Evolutionary conservation across 2,329 filamentous ascomycete genomes (phyloP).

Genomic region (Penicillium brevicompactum): DNA sequence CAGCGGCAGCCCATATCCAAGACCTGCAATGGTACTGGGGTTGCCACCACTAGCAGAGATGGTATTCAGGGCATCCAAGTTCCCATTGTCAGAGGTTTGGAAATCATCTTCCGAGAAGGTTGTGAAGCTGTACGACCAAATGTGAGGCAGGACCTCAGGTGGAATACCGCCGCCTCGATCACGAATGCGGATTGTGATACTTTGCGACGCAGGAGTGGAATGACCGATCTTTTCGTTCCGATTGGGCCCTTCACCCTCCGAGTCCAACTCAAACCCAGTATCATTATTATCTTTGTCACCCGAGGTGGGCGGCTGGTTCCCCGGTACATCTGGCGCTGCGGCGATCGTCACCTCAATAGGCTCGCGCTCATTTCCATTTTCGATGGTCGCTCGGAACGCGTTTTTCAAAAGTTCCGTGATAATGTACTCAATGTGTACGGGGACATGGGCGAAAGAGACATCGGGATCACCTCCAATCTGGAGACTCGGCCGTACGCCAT

Average conservation of each 20-base stretch:
- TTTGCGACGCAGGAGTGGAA: conserved; percentile 60
- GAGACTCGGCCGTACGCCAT: conserved; percentile 81
- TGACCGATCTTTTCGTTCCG: conserved; percentile 36
- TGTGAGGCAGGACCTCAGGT: conserved; percentile 78
- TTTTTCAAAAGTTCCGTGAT: conserved; percentile 96
- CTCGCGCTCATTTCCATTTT: conserved; percentile 75
- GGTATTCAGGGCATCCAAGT: conserved; percentile 71
- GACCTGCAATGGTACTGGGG: conserved; percentile 81
- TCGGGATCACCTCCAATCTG: conserved; percentile 81
- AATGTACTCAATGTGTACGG: conserved; percentile 96
- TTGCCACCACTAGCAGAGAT: conserved; percentile 73
- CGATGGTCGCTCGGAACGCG: conserved; percentile 89
- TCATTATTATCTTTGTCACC: conserved; percentile 31
- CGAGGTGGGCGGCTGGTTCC: conserved; percentile 32
- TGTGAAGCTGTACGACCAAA: conserved; percentile 98
- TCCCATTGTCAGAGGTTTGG: conserved; percentile 51
- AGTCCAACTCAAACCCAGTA: conserved; percentile 33
- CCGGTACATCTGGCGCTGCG: conserved; percentile 58
- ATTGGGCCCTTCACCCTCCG: conserved; percentile 30
- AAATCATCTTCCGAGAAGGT: conserved; percentile 76
- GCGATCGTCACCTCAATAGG: conserved; percentile 93
- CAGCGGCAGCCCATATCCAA: conserved; percentile 90
- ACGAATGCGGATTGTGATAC: conserved; percentile 91
- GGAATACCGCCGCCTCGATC: conserved; percentile 94
- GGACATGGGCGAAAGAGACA: conserved; percentile 90